phyloP scores from a whole-genome alignment of 306 rosid genomes.

The Glycine tomentella region DNA sequence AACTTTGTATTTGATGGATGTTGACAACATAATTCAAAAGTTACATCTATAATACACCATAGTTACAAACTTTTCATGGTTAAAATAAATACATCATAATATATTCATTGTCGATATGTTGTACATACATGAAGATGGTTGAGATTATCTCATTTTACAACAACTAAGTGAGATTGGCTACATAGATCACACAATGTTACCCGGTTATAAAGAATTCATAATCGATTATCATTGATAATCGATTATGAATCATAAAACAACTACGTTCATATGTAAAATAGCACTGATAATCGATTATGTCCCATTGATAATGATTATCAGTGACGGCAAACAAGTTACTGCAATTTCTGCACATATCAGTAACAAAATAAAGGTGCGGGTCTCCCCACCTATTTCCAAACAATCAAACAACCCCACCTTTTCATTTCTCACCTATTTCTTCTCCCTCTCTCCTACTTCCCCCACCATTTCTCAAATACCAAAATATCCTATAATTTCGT shows the following conservation, averaged over 20 bases:
- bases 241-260: background rate
- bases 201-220: background rate
- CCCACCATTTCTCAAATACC: background rate
- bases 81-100: constrained; percentile 1
- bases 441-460: too few relatives aligned
- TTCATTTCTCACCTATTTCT: background rate
- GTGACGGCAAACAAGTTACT: background rate
- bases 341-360: background rate
- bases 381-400: too few relatives aligned
- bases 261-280: background rate
- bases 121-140: background rate
- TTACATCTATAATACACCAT: background rate
- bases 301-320: background rate
- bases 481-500: background rate
- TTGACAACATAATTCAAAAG: constrained; percentile 1
- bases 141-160: background rate
- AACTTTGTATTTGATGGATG: constrained; percentile 11
- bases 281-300: background rate
- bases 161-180: background rate
- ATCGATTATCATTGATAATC: too few relatives aligned
- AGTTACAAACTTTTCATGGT: background rate
- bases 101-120: constrained; percentile 7
- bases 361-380: background rate
- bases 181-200: background rate
- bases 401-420: too few relatives aligned